A percentile compares a stretch with the other conserved stretches of the same genome.
Evolutionary conservation across 2,329 filamentous ascomycete species (phyloP).

Genomic region (Sporothrix euskadiensis): DNA sequence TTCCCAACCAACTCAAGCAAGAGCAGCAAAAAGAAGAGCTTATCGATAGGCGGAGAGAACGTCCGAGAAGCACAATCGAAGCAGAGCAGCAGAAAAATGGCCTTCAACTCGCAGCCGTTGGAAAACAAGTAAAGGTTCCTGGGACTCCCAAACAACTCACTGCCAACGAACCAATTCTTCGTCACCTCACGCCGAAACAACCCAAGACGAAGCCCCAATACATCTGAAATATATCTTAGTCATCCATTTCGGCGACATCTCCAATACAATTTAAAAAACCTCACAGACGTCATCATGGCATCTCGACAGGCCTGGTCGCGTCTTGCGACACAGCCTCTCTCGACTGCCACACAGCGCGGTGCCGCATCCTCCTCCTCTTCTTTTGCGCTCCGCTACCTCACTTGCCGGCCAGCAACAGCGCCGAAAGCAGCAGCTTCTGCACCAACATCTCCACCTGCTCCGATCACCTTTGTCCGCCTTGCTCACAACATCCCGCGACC

Average conservation of each 20-base stretch:
- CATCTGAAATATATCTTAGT: not conserved
- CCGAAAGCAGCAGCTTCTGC: not conserved
- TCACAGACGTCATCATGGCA: slow-evolving; percentile 6
- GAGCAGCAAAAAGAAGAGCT: not conserved
- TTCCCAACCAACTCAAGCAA: not conserved
- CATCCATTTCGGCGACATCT: not conserved
- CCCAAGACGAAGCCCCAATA: not conserved
- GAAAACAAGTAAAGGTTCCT: not conserved
- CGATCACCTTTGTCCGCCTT: not conserved
- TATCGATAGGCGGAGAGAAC: slow-evolving; percentile 10
- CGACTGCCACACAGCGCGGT: not conserved
- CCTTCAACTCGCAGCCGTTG: not conserved
- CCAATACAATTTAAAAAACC: not conserved
- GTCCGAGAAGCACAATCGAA: not conserved
- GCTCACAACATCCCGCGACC: slow-evolving; percentile 28
- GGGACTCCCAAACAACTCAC: not conserved
- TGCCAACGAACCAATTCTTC: not conserved
- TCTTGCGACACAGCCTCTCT: slow-evolving; percentile 17
- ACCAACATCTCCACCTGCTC: not conserved
- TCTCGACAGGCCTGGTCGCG: slow-evolving; percentile 19
- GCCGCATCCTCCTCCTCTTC: not conserved
- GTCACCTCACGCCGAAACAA: not conserved
- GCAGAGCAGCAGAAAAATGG: not conserved
- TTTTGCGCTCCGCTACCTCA: not conserved
- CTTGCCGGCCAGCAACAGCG: not conserved